Evolutionary conservation across 208 protist species (phyloP).

Genomic region (Trypanosomatidae sp.): DNA sequence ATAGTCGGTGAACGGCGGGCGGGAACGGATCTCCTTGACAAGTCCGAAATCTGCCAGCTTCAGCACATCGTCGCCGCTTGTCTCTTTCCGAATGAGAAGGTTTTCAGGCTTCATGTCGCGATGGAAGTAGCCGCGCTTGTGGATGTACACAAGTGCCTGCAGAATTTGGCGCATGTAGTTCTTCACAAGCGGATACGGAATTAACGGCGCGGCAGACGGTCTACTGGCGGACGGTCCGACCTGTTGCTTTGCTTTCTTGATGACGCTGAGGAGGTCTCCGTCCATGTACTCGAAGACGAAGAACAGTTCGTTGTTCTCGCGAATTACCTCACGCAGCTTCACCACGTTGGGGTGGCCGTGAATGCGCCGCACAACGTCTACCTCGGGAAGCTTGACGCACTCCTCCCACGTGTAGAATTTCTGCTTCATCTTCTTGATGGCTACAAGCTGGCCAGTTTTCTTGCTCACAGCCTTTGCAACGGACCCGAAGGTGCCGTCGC

Average conservation of each 20-base stretch:
- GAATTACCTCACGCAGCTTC: slow-evolving; percentile 96
- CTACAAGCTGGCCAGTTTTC: slow-evolving; percentile 93
- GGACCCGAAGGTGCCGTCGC: slow-evolving; percentile 96
- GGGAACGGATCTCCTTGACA: slow-evolving; percentile 36
- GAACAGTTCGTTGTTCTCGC: slow-evolving; percentile 96
- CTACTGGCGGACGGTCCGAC: slow-evolving; percentile 18
- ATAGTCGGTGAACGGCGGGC: slow-evolving; percentile 94
- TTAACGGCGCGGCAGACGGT: slow-evolving; percentile 29
- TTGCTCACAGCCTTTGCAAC: slow-evolving; percentile 93
- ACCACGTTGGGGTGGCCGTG: slow-evolving; percentile 97
- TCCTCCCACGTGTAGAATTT: slow-evolving; percentile 98
- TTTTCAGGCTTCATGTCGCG: slow-evolving; percentile 99
- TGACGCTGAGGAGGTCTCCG: slow-evolving; percentile 95
- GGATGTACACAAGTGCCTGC: slow-evolving; percentile 95
- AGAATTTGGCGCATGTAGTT: slow-evolving; percentile 93
- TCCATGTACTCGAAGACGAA: slow-evolving; percentile 99
- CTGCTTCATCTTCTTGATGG: slow-evolving; percentile 99
- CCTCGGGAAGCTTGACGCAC: slow-evolving; percentile 95
- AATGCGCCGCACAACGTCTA: slow-evolving; percentile 93
- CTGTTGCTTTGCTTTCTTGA: slow-evolving; percentile 94
- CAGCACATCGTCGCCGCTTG: slow-evolving; percentile 77
- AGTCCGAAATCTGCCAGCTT: slow-evolving; percentile 97
- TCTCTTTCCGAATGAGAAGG: slow-evolving; percentile 82
- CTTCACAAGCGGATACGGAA: slow-evolving; percentile 88
- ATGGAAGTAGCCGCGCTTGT: slow-evolving; percentile 97